Conservation (phyloP, 1,139 yeast genomes). For the Lodderomyces margitis region DNA sequence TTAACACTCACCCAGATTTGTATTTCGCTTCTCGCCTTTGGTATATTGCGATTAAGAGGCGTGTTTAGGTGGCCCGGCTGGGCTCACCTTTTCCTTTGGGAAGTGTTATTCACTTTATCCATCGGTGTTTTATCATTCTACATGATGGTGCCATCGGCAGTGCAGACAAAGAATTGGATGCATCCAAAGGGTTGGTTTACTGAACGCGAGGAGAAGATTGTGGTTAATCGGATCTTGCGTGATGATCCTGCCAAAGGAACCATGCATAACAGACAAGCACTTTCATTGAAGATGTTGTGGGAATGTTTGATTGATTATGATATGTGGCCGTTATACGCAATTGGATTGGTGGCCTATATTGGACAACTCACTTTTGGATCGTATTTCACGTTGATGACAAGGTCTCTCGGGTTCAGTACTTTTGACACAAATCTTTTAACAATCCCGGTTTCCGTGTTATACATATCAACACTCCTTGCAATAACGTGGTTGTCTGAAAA, state of each 20-base stretch:
- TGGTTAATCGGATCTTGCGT: constrained; percentile 58
- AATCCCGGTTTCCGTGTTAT: constrained; percentile 35
- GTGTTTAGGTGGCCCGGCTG: constrained; percentile 45
- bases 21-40: constrained; percentile 38
- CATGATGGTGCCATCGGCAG: constrained; percentile 60
- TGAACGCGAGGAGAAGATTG: constrained; percentile 58
- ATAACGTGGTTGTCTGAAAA: constrained; percentile 41
- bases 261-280: constrained; percentile 62
- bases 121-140: constrained; percentile 55
- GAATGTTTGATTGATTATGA: constrained; percentile 50
- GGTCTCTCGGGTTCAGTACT: constrained; percentile 53
- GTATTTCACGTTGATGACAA: constrained; percentile 34
- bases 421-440: constrained; percentile 52
- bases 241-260: constrained; percentile 72
- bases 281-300: constrained; percentile 37
- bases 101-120: constrained; percentile 55
- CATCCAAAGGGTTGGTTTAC: constrained; percentile 62
- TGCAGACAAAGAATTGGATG: constrained; percentile 51
- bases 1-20: constrained; percentile 27
- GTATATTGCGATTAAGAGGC: constrained; percentile 26
- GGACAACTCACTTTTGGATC: constrained; percentile 31
- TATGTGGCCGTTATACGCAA: constrained; percentile 56
- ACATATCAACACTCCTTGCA: constrained; percentile 28
- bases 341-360: constrained; percentile 49
- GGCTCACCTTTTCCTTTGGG: constrained; percentile 66